These are phyloP conservation scores for Thalassiosira livingstoniorum DNA, from an alignment of 352 stramenopile species.

Conservation along the genomic window DNA sequence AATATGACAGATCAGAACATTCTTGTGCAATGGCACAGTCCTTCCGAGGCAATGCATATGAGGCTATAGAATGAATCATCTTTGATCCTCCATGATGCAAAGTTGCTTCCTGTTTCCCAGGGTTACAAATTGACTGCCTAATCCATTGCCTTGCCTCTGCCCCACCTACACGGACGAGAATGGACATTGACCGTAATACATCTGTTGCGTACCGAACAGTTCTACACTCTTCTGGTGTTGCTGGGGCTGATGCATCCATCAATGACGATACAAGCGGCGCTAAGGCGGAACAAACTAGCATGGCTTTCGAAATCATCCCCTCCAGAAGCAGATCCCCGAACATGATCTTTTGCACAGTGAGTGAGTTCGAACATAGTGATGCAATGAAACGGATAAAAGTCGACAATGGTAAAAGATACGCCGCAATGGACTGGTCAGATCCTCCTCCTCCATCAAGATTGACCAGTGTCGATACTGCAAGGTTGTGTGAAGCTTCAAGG, in stretches of 20 bases:
- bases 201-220: conserved; percentile 30
- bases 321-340: conserved; percentile 47
- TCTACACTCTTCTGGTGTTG: conserved; percentile 39
- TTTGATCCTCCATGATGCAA: conserved; percentile 4
- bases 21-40: conserved; percentile 23
- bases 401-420: conserved; percentile 46
- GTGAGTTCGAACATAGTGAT: conserved; percentile 50
- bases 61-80: conserved; percentile 45
- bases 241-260: conserved; percentile 17
- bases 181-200: conserved; percentile 49
- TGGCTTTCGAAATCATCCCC: conserved; percentile 37
- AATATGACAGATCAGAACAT: conserved; percentile 28
- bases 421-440: conserved; percentile 26
- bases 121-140: conserved; percentile 18
- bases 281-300: conserved; percentile 40
- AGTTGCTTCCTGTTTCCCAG: not conserved
- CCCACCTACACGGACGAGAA: conserved; percentile 48
- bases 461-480: conserved; percentile 49
- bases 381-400: conserved; percentile 54
- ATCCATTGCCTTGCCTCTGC: conserved; percentile 35
- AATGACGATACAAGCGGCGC: conserved; percentile 40
- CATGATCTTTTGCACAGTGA: conserved; percentile 36
- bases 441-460: conserved; percentile 28
- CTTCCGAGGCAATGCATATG: conserved; percentile 22
- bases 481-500: conserved; percentile 64